Evolutionary conservation across 441 rosid genomes (phyloP).

Genomic region (Pelargonium fulgidum): DNA sequence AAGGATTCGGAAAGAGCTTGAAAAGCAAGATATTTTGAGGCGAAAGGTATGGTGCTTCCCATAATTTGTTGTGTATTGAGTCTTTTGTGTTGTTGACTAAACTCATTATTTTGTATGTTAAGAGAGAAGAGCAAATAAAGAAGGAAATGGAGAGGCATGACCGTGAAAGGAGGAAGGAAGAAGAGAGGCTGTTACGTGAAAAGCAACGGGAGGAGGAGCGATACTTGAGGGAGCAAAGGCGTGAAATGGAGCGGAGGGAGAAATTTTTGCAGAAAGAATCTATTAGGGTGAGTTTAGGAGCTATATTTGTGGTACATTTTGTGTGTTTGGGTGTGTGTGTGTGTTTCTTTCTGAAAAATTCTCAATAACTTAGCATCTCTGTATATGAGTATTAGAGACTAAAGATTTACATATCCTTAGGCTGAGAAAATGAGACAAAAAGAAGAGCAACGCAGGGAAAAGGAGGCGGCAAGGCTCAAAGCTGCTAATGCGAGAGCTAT

Average conservation of each 20-base stretch:
- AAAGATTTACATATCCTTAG: conserved; percentile 28
- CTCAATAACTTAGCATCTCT: conserved; percentile 13
- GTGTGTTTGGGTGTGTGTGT: background rate
- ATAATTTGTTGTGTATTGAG: conserved; percentile 15
- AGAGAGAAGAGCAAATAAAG: conserved; percentile 89
- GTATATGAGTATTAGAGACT: conserved; percentile 8
- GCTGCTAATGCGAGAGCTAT: conserved; percentile 89
- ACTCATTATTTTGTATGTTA: conserved; percentile 21
- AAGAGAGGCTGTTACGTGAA: conserved; percentile 81
- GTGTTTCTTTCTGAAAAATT: background rate
- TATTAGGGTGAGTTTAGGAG: conserved; percentile 49
- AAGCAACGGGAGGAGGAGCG: conserved; percentile 95
- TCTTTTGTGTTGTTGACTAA: conserved; percentile 19
- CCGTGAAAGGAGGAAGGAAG: conserved; percentile 91
- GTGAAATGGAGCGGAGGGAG: conserved; percentile 83
- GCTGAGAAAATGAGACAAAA: conserved; percentile 82
- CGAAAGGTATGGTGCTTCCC: conserved; percentile 52
- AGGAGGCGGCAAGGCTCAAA: conserved; percentile 79
- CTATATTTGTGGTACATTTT: conserved; percentile 3
- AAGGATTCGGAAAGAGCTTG: conserved; percentile 80
- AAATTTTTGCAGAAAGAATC: conserved; percentile 77
- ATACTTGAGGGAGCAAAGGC: conserved; percentile 70
- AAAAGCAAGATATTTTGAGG: conserved; percentile 75
- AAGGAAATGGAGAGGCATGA: conserved; percentile 89
- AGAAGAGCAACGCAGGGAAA: conserved; percentile 73